phyloP scores from a whole-genome alignment of 2,329 filamentous ascomycete species.

The Fonsecaea pugnacius region DNA sequence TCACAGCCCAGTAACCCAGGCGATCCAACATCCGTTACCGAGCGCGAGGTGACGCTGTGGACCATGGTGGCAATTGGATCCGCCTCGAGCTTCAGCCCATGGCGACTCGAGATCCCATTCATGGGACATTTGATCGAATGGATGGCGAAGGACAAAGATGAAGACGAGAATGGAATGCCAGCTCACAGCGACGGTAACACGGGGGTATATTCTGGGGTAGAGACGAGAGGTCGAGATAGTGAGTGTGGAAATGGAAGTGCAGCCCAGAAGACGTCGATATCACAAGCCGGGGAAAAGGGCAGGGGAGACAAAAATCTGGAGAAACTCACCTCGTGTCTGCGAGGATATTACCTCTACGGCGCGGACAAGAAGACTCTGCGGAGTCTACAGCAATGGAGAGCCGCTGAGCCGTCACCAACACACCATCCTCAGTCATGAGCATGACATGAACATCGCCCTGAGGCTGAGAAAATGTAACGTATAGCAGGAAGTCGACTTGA shows the following conservation, averaged over 20 bases:
- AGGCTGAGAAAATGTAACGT: background rate
- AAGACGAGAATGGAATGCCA: background rate
- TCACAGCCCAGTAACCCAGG: conserved; percentile 17
- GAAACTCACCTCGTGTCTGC: conserved; percentile 24
- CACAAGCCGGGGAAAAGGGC: background rate
- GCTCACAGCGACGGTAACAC: background rate
- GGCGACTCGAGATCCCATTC: conserved; percentile 31
- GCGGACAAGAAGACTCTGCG: conserved; percentile 27
- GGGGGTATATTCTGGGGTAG: background rate
- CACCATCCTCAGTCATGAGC: background rate
- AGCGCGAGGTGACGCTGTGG: conserved; percentile 30
- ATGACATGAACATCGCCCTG: background rate
- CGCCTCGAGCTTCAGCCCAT: conserved; percentile 28
- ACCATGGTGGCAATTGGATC: conserved; percentile 28
- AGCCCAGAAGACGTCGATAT: background rate
- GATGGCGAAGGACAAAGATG: conserved; percentile 25
- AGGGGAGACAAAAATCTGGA: conserved; percentile 19
- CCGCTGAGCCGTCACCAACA: background rate
- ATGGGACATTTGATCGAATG: conserved; percentile 30
- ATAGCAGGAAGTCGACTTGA: background rate
- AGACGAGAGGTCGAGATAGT: background rate
- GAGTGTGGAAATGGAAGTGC: background rate
- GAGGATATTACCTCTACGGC: conserved; percentile 31
- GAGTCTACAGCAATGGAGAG: conserved; percentile 19
- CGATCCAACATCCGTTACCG: conserved; percentile 14